Base-by-base conservation (phyloP, 2,329 filamentous ascomycete species). In the Aureobasidium sp. region DNA sequence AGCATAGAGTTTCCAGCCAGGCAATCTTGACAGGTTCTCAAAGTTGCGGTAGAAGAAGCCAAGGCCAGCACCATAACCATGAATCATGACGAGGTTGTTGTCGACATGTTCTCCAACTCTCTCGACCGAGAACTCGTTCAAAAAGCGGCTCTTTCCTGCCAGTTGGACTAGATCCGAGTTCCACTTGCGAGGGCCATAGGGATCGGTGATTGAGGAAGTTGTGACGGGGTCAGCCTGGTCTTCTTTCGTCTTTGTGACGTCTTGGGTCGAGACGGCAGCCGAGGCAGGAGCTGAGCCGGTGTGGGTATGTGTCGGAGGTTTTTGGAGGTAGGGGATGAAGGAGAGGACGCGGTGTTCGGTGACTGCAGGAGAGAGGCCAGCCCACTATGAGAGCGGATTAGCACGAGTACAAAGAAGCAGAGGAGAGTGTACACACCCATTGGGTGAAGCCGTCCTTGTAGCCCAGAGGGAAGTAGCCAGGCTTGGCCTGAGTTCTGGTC, bases 1-100 rank as follows among this genome's bases (percentile, higher is more conserved):
- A 1, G 91, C 89, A 66, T 93, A 97, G 16, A 98, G 72, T 63
- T 88, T 90, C 83, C 93, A 94, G 24, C 90, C 90, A 24, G 79
- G 75, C 1, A 83, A 73, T 16, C 90, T 83, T 40, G 85, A 90
- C 29, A 98, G 72, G 5, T 85, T 83, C 69, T 98, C 93, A 56
- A 95, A 95, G 67, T 98, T 98, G 72, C 93, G 91, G 77, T 96
- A 98, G 76, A 95, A 98, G 71, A 98, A 97, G 19, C 91, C 93
- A 0, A 98, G 78, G 0, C 93, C 93, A 2, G 93, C 93, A 41
- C 93, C 93, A 68, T 98, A 98, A 57, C 93, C 93, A 66, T 98
- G 93, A 4, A 98, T 74, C 81, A 98, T 95, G 39, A 98, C 91
- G 14, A 98, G 76, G 38, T 88, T 93, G 64, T 97, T 85, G 41